Percentiles rank a stretch among this genome's conserved stretches.
Conservation (phyloP, 2,329 filamentous ascomycete species). For the Ascochyta fabae region DNA sequence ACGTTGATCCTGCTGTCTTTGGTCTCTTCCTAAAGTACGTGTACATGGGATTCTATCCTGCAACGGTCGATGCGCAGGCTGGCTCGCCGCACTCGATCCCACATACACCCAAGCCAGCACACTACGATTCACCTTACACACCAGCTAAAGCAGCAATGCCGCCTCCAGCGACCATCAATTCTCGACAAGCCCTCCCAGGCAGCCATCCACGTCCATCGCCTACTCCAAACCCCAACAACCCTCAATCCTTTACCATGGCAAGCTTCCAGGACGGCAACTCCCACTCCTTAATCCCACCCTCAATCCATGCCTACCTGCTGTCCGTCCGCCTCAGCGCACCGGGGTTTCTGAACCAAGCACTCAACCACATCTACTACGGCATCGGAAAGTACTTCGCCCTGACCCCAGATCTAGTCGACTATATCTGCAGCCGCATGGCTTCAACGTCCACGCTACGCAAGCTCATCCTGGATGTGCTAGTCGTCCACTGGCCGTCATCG, state of each 20-base stretch:
- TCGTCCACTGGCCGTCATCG: conserved; percentile 15
- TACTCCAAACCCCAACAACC: no score
- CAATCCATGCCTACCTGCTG: conserved; percentile 27
- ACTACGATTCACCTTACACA: background rate
- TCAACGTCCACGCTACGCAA: conserved; percentile 11
- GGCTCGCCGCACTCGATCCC: background rate
- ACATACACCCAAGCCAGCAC: background rate
- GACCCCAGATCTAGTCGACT: conserved; percentile 18
- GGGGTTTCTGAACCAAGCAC: conserved; percentile 25
- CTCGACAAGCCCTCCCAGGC: background rate
- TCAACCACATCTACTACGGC: conserved; percentile 13
- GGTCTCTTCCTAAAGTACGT: conserved; percentile 32
- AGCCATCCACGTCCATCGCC: background rate
- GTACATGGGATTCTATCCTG: conserved; percentile 27
- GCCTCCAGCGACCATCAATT: background rate
- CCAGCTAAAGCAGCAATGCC: background rate
- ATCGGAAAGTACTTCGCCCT: conserved; percentile 21
- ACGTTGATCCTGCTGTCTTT: conserved; percentile 23
- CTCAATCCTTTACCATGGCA: background rate
- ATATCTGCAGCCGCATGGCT: conserved; percentile 14
- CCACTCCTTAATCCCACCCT: conserved; percentile 3
- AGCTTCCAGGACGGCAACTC: background rate
- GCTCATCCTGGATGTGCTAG: conserved; percentile 21
- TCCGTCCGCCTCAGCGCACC: conserved; percentile 16
- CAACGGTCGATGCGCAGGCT: conserved; percentile 11